Conservation (phyloP, 2,329 filamentous ascomycete genomes). For the Ophiostoma sp. region DNA sequence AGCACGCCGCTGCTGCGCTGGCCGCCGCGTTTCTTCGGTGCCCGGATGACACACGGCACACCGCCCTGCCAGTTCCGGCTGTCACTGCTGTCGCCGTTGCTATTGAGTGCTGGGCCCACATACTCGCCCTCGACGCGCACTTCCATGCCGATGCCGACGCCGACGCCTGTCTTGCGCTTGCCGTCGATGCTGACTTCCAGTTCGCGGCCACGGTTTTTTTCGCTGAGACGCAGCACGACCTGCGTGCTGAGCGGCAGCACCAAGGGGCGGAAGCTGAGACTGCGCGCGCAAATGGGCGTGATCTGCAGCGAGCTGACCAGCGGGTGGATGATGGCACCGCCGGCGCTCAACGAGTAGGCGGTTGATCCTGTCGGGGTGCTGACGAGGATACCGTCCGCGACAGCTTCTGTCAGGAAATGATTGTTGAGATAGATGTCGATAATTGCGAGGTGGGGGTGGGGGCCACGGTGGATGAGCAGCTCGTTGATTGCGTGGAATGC, state of each 20-base stretch:
- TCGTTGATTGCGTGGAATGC: constrained; percentile 80
- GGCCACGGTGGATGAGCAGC: constrained; percentile 85
- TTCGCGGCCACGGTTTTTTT: constrained; percentile 70
- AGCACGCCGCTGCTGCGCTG: constrained; percentile 34
- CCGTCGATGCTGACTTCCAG: constrained; percentile 77
- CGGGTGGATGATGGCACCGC: constrained; percentile 90
- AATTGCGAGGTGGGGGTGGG: constrained; percentile 82
- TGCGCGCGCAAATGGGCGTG: constrained; percentile 90
- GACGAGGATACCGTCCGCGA: constrained; percentile 91
- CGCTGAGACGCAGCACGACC: constrained; percentile 73
- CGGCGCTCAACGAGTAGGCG: constrained; percentile 88
- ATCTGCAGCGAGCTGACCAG: constrained; percentile 82
- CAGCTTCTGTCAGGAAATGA: constrained; percentile 84
- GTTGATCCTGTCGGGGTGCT: constrained; percentile 93
- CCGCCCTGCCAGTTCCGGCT: constrained; percentile 59
- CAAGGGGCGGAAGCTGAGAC: constrained; percentile 83
- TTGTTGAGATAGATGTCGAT: constrained; percentile 88
- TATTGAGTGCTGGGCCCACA: constrained; percentile 49
- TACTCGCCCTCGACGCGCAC: constrained; percentile 84
- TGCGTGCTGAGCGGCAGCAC: constrained; percentile 82
- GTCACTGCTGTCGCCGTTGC: constrained; percentile 23
- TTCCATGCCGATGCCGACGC: constrained; percentile 69
- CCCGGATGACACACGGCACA: constrained; percentile 84
- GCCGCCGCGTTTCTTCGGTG: constrained; percentile 39
- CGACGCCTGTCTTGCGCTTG: constrained; percentile 60